phyloP scores from a whole-genome alignment of 2,329 filamentous ascomycete species.

The Coleophoma eucalyptorum region DNA sequence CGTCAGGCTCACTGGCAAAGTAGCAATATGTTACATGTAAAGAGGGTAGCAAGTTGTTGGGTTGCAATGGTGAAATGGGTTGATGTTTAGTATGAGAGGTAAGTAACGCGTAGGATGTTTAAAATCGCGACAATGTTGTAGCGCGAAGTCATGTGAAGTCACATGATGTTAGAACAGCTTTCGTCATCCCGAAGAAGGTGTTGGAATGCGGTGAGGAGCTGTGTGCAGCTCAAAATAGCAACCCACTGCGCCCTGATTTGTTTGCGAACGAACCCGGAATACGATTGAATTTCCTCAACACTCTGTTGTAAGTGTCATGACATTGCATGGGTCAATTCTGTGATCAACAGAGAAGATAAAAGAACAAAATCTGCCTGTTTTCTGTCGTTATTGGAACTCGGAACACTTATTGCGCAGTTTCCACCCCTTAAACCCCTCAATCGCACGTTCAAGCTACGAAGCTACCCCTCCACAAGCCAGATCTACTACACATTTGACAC shows the following conservation, averaged over 20 bases:
- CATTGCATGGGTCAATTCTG: neutral
- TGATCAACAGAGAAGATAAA: too few species aligned
- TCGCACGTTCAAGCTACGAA: neutral
- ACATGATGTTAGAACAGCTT: neutral
- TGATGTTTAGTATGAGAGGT: too few species aligned
- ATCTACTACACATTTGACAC: constrained; percentile 10
- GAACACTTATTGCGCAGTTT: neutral
- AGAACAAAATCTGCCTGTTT: too few species aligned
- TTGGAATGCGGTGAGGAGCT: constrained; percentile 1
- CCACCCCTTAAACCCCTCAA: constrained; percentile 1
- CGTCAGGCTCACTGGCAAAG: too few species aligned
- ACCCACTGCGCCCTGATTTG: neutral
- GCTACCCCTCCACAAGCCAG: neutral
- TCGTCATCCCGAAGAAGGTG: too few species aligned
- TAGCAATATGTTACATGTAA: too few species aligned
- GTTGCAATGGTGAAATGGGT: too few species aligned
- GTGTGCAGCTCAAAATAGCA: constrained; percentile 2
- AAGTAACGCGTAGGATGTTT: too few species aligned
- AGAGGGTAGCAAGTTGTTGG: too few species aligned
- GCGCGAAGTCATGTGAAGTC: constrained; percentile 2
- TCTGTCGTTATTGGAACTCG: too few species aligned
- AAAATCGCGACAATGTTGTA: neutral
- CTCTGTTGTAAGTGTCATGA: neutral
- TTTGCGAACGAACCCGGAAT: neutral
- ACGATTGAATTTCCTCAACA: neutral